Evolutionary conservation across 2,329 filamentous ascomycete genomes (phyloP).

Genomic region (Diplocarpon rosae): DNA sequence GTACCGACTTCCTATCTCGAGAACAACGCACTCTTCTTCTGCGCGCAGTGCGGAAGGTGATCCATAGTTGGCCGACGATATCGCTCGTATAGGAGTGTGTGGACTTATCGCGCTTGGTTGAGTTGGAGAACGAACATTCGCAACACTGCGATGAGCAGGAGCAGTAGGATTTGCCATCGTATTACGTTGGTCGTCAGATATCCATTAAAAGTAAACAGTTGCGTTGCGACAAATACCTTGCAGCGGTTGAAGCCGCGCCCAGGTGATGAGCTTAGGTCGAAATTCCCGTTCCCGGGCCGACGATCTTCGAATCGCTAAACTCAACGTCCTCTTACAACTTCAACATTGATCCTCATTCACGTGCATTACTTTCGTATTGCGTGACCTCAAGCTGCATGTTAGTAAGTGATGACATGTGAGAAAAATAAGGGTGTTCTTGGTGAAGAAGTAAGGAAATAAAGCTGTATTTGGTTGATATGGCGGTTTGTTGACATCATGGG

Average conservation of each 20-base stretch:
- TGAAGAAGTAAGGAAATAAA: too few relatives aligned
- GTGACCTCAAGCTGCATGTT: too few relatives aligned
- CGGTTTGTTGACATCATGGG: constrained; percentile 37
- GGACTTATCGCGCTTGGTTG: constrained; percentile 34
- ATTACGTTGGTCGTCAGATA: constrained; percentile 2
- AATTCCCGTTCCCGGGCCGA: background rate
- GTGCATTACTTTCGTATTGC: too few relatives aligned
- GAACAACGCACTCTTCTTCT: constrained; percentile 75
- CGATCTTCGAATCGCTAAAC: background rate
- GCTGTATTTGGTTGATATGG: too few relatives aligned
- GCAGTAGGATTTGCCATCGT: constrained; percentile 23
- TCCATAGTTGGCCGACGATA: constrained; percentile 42
- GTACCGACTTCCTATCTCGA: constrained; percentile 73
- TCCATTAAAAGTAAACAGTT: background rate
- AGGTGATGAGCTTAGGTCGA: too few relatives aligned
- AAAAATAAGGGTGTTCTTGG: too few relatives aligned
- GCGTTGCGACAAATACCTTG: too few relatives aligned
- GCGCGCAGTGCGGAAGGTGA: constrained; percentile 50
- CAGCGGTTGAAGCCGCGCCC: too few relatives aligned
- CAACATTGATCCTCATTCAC: background rate
- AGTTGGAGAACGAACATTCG: constrained; percentile 38
- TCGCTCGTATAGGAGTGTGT: constrained; percentile 45
- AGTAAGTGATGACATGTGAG: too few relatives aligned
- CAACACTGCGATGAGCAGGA: constrained; percentile 46
- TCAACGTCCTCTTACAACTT: background rate